Evolutionary conservation across 73 alveolate genomes (phyloP).

Genomic region (Uronychia binucleata): DNA sequence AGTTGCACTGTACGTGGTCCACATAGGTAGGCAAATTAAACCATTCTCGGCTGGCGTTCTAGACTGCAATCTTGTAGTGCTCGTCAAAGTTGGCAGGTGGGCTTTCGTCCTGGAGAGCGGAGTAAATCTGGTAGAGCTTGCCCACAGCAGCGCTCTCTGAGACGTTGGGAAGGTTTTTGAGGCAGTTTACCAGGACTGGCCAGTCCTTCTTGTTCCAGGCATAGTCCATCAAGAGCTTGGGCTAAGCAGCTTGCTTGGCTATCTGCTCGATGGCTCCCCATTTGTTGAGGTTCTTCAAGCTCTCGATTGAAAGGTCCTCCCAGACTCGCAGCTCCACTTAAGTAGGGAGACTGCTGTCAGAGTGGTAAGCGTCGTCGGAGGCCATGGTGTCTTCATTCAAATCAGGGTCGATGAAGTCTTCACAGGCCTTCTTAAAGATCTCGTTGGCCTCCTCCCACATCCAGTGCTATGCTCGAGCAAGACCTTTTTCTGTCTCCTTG

Average conservation of each 20-base stretch:
- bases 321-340: constrained; percentile 50
- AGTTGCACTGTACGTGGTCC: constrained; percentile 37
- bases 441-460: constrained; percentile 58
- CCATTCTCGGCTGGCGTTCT: constrained; percentile 32
- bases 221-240: constrained; percentile 42
- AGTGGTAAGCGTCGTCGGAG: too few species aligned
- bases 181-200: not conserved
- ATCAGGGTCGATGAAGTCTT: not conserved
- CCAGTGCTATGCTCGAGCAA: constrained; percentile 36
- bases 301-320: constrained; percentile 36
- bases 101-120: not conserved
- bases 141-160: constrained; percentile 6
- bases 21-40: constrained; percentile 36
- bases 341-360: not conserved
- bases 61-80: constrained; percentile 23
- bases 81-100: constrained; percentile 33
- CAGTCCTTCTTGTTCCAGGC: constrained; percentile 44
- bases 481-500: constrained; percentile 19
- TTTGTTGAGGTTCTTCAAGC: constrained; percentile 34
- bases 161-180: constrained; percentile 9
- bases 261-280: constrained; percentile 45
- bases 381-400: too few species aligned
- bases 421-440: constrained; percentile 3
- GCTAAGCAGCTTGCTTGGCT: constrained; percentile 26
- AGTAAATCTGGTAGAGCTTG: constrained; percentile 32